Base-by-base conservation (phyloP, 345 rosid genomes). In the Salix purpurea region DNA sequence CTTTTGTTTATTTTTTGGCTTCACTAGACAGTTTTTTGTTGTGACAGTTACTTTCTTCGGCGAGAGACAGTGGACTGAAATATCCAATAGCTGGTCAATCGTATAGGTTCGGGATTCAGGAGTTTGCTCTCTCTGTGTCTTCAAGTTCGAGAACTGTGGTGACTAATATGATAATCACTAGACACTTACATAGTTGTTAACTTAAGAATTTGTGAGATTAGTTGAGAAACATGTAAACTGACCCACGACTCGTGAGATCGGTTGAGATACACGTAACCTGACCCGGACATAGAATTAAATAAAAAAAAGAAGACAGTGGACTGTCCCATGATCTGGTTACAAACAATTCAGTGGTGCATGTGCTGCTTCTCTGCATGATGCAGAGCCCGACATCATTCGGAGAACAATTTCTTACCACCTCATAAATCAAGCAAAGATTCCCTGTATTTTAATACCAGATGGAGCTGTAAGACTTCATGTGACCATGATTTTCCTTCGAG, bases 241-340 rank as follows among this genome's bases (percentile, higher is more conserved):
- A 0, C 0, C 34, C 4, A 30, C 0, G 0, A 32, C 4, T 0
- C 0, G 4, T 32, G 4, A 32, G 0, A 32, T 32, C 3, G 3
- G 0, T 32, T 0, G 2, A 32, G 4, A 32, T 32, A 32, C 34
- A 0, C 2, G 4, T 4, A 32, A 3, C 4, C 4, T 32, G 2
- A 0, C 4, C 34, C 4, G 34, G 2, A 32, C 3, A 3, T 0
- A 0, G 3, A 0, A 0, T 3, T 32, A 3, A 32, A 4, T 32
- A 32, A 32, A 3, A 34, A 4, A 34, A 34, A 4, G 6, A 34
- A 34, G 6, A 34, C 13, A 42, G 56, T 24, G 72, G 44, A 1
- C 44, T 78, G 81, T 78, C 81, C 52, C 72, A 34, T 19, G 18
- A 66, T 66, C 14, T 48, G 81, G 48, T 9, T 37, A 32, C 76